Conservation (phyloP, 306 rosid species). For the Argentina anserina region DNA sequence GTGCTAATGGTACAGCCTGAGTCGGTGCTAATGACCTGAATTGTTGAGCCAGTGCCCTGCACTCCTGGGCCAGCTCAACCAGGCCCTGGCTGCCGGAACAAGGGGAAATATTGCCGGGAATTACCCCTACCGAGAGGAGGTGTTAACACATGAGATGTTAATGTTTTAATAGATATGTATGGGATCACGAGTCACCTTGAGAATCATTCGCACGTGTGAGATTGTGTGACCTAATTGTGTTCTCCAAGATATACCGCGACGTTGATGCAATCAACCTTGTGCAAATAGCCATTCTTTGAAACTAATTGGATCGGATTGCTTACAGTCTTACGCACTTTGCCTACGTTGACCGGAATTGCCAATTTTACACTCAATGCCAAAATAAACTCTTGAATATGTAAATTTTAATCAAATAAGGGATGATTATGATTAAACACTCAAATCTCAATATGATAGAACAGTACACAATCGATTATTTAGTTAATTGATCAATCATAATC, state of each 20-base stretch:
- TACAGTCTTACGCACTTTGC: not conserved
- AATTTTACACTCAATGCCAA: constrained; percentile 15
- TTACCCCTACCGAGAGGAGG: too few species aligned
- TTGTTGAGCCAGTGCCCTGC: too few species aligned
- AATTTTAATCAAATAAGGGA: not conserved
- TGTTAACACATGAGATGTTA: constrained; percentile 1
- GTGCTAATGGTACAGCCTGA: too few species aligned
- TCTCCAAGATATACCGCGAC: not conserved
- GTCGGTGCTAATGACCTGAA: too few species aligned
- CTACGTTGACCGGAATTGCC: not conserved
- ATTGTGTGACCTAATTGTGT: constrained; percentile 2
- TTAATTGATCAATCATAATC: too few species aligned
- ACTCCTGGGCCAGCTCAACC: too few species aligned
- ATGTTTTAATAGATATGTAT: not conserved
- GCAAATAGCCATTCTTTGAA: not conserved
- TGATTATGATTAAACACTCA: too few species aligned
- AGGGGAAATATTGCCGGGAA: too few species aligned
- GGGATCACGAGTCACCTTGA: not conserved
- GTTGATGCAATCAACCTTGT: constrained; percentile 6
- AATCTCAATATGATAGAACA: too few species aligned
- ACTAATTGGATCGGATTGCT: constrained; percentile 8
- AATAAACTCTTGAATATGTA: not conserved
- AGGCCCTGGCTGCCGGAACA: too few species aligned
- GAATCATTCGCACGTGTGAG: not conserved
- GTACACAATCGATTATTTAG: too few species aligned